These are phyloP conservation scores for Cephalotrichum gorgonifer DNA, from an alignment of 2,329 filamentous ascomycete species.

Conservation along the genomic window DNA sequence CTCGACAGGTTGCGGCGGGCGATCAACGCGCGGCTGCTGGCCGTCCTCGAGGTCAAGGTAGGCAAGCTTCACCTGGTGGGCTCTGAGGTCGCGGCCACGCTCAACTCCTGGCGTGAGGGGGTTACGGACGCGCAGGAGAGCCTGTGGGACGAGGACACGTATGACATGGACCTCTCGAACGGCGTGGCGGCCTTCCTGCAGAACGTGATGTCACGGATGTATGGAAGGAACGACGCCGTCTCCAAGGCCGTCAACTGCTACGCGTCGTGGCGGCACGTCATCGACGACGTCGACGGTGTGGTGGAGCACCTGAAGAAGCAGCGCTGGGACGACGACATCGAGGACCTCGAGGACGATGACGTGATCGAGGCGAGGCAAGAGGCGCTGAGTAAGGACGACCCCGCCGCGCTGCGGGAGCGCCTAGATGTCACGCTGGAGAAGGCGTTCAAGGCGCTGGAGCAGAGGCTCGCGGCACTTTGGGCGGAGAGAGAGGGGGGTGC, in stretches of 20 bases:
- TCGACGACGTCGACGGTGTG: slow-evolving; percentile 55
- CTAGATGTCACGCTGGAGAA: slow-evolving; percentile 45
- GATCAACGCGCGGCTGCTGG: slow-evolving; percentile 58
- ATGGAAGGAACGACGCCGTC: slow-evolving; percentile 62
- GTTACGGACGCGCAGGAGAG: slow-evolving; percentile 38
- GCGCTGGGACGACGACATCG: slow-evolving; percentile 66
- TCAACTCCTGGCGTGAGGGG: slow-evolving; percentile 50
- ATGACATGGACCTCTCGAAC: slow-evolving; percentile 54
- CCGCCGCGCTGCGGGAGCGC: slow-evolving; percentile 48
- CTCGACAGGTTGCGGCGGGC: slow-evolving; percentile 57
- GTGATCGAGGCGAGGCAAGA: slow-evolving; percentile 56
- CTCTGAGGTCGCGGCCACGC: slow-evolving; percentile 48
- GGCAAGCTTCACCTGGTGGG: slow-evolving; percentile 55
- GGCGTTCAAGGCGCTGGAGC: slow-evolving; percentile 48
- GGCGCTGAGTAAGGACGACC: slow-evolving; percentile 63
- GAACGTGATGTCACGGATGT: slow-evolving; percentile 55
- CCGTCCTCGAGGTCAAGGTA: slow-evolving; percentile 53
- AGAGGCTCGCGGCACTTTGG: slow-evolving; percentile 42
- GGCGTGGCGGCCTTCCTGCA: slow-evolving; percentile 61
- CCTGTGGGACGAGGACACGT: slow-evolving; percentile 58
- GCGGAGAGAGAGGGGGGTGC: slow-evolving; percentile 29
- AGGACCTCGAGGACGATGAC: slow-evolving; percentile 65
- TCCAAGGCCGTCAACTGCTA: slow-evolving; percentile 54
- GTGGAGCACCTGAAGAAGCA: slow-evolving; percentile 56
- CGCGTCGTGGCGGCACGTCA: slow-evolving; percentile 60